phyloP scores from a whole-genome alignment of 2,329 filamentous ascomycete genomes.

The Hymenoscyphus occultus region DNA sequence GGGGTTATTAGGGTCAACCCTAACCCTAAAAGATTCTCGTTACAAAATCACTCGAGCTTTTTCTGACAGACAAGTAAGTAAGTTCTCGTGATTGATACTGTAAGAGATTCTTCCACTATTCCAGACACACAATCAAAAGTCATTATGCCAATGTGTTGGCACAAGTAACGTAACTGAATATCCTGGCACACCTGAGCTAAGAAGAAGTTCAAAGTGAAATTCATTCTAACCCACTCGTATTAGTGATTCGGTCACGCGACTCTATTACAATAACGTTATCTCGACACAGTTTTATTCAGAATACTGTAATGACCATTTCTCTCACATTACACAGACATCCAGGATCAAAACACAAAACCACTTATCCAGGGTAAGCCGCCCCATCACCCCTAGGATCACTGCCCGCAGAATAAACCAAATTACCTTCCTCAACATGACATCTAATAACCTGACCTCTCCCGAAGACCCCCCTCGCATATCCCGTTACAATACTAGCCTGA shows the following conservation, averaged over 20 bases:
- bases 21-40: not conserved
- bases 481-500: constrained; percentile 64
- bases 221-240: not conserved
- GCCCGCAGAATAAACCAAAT: constrained; percentile 78
- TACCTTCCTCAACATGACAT: constrained; percentile 71
- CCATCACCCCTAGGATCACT: constrained; percentile 89
- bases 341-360: not conserved
- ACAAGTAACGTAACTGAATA: too few relatives aligned
- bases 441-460: constrained; percentile 85
- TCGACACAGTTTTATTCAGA: too few relatives aligned
- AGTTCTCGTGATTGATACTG: not conserved
- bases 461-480: constrained; percentile 66
- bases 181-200: too few relatives aligned
- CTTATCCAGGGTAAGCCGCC: constrained; percentile 52
- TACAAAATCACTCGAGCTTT: not conserved
- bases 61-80: not conserved
- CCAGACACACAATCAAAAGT: too few relatives aligned
- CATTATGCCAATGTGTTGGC: too few relatives aligned
- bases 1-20: not conserved
- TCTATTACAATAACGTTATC: too few relatives aligned
- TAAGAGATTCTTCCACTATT: too few relatives aligned
- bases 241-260: too few relatives aligned
- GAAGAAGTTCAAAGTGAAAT: too few relatives aligned
- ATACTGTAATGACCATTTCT: too few relatives aligned
- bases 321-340: not conserved